Evolutionary conservation across 164 flowering plant species (phyloP), one percentile per base, ranked within the genome.

Genomic region (Saururus chinensis): DNA sequence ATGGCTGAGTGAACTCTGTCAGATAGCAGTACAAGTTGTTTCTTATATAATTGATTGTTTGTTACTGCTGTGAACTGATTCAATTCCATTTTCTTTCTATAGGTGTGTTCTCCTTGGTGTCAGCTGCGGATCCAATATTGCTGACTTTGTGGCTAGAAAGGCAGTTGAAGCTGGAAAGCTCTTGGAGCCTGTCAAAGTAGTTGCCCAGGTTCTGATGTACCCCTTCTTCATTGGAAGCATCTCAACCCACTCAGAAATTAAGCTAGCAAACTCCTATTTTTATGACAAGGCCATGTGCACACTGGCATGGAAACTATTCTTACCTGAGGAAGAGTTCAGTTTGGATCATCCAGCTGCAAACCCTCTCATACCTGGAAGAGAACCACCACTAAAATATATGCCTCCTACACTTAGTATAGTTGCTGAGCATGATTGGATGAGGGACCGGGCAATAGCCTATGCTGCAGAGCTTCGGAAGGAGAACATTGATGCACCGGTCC

Each of bases 341-440:
- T 67, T 80, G 40, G 86, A 82, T 64, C 84, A 80, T 59, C 82
- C 81, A 23, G 84, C 84, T 16, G 78, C 81, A 61, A 82, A 80
- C 68, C 86, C 86, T 30, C 80, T 82, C n/a, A 53, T 68, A 49
- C 74, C 76, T 20, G 72, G 70, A 37, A 66, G 82, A 62, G 64
- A 62, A 26, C 71, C 75, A 30, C 82, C 80, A 42, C 60, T 79
- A 19, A 83, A 76, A 56, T 53, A 11, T 62, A 79, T 80, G 84
- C 86, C 86, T 9, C 86, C 86, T 17, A 82, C 84, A 11, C 73
- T 82, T 9, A 80, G 82, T 19, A 68, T 82, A 40, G 77, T 80
- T 19, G 86, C 84, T 16, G 86, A 82, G 67, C 84, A 80, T 49
- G 86, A 82, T 21, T 80, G 80, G 82, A 80, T 82, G 86, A 65